Evolutionary conservation across 2,329 filamentous ascomycete species (phyloP).

Genomic region (Stemphylium beticola): DNA sequence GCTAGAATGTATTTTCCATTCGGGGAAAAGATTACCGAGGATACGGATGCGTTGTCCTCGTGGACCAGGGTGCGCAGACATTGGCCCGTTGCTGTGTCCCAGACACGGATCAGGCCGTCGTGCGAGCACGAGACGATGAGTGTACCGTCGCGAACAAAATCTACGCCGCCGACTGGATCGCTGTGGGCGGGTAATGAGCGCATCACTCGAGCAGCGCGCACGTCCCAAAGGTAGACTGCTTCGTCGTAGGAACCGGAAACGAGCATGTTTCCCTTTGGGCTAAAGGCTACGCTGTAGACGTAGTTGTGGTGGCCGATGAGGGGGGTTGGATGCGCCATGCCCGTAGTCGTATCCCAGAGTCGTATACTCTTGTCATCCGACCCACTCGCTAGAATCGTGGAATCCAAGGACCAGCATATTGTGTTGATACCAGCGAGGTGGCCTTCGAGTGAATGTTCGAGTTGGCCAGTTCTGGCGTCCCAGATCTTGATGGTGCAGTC

Average conservation of each 20-base stretch:
- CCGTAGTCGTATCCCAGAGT: conserved; percentile 77
- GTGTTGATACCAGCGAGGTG: conserved; percentile 93
- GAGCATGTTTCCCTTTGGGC: conserved; percentile 97
- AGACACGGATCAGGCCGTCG: conserved; percentile 79
- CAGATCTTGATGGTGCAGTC: conserved; percentile 93
- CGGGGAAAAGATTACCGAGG: conserved; percentile 87
- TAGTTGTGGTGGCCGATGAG: conserved; percentile 94
- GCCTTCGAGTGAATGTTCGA: conserved; percentile 88
- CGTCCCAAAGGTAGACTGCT: conserved; percentile 96
- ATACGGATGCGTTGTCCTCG: conserved; percentile 91
- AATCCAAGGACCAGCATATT: conserved; percentile 92
- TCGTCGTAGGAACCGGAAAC: conserved; percentile 96
- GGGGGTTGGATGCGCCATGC: conserved; percentile 63
- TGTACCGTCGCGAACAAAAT: conserved; percentile 91
- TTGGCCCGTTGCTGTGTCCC: conserved; percentile 94
- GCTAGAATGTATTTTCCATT: conserved; percentile 94
- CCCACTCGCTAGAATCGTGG: conserved; percentile 83
- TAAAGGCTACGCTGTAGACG: conserved; percentile 91
- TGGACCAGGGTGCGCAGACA: conserved; percentile 94
- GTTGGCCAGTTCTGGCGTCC: conserved; percentile 76
- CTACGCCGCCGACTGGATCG: conserved; percentile 91
- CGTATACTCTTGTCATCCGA: conserved; percentile 96
- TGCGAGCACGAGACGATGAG: conserved; percentile 89
- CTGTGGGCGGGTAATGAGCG: conserved; percentile 90
- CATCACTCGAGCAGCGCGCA: conserved; percentile 86